phyloP scores from a whole-genome alignment of 306 rosid genomes.

The Quercus ilex region DNA sequence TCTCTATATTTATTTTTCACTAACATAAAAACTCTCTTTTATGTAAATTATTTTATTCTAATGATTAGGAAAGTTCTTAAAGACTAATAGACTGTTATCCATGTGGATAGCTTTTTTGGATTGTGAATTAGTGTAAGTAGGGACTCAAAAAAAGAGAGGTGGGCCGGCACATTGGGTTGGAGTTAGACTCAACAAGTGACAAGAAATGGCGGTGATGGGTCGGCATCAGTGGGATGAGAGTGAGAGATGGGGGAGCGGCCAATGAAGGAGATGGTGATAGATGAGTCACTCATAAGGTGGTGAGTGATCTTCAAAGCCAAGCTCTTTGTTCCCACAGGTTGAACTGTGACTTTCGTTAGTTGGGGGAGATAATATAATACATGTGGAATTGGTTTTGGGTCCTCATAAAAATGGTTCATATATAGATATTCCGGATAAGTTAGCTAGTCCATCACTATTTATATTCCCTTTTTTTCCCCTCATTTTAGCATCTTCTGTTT shows the following conservation, averaged over 20 bases:
- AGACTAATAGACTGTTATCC: background rate
- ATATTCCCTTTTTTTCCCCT: background rate
- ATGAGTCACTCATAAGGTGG: background rate
- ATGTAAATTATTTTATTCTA: background rate
- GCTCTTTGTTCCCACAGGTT: constrained; percentile 25
- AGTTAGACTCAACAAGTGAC: background rate
- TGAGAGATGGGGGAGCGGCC: constrained; percentile 8
- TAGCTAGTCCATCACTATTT: background rate
- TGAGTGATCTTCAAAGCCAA: constrained; percentile 45
- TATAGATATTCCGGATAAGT: background rate
- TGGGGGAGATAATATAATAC: constrained; percentile 1
- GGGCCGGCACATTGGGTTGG: constrained; percentile 11
- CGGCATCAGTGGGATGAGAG: constrained; percentile 8
- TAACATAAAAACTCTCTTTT: background rate
- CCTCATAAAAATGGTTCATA: background rate
- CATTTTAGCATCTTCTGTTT: background rate
- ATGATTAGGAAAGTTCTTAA: background rate
- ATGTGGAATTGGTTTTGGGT: background rate
- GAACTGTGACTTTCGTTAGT: constrained; percentile 44
- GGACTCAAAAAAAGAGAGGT: background rate
- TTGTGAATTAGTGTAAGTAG: background rate
- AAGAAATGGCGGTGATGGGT: constrained; percentile 32
- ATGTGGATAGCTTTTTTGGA: background rate
- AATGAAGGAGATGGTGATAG: constrained; percentile 5
- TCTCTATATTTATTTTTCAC: background rate